Evolutionary conservation across 2,329 filamentous ascomycete genomes (phyloP).

Genomic region (Camillea tinctor): DNA sequence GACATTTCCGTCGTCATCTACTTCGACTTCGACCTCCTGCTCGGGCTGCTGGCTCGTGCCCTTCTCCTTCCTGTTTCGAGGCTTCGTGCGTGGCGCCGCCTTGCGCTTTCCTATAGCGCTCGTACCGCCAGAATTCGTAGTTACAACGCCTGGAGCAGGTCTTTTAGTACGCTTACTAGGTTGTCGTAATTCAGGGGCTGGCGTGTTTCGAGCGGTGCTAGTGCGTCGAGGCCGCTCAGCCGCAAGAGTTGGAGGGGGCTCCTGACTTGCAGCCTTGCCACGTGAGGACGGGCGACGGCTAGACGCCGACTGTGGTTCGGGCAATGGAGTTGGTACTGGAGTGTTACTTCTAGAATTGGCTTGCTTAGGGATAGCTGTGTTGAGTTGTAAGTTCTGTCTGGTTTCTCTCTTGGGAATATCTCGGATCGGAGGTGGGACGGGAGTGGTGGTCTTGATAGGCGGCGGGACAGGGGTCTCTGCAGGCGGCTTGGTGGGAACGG

Average conservation of each 20-base stretch:
- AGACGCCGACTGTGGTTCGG: slow-evolving; percentile 34
- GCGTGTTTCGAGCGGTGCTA: slow-evolving; percentile 58
- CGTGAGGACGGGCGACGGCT: slow-evolving; percentile 50
- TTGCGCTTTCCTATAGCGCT: slow-evolving; percentile 72
- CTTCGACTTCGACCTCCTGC: slow-evolving; percentile 54
- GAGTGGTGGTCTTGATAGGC: slow-evolving; percentile 35
- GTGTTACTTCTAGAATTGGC: slow-evolving; percentile 29
- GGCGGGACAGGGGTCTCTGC: slow-evolving; percentile 44
- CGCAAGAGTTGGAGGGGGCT: slow-evolving; percentile 48
- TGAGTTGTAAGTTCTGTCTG: slow-evolving; percentile 42
- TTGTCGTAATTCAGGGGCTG: slow-evolving; percentile 46
- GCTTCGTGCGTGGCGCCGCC: slow-evolving; percentile 66
- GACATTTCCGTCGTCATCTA: slow-evolving; percentile 65
- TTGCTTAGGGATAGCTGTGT: slow-evolving; percentile 30
- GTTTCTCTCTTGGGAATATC: slow-evolving; percentile 44
- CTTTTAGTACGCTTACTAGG: slow-evolving; percentile 62
- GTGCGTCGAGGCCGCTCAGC: slow-evolving; percentile 54
- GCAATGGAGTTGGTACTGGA: slow-evolving; percentile 35
- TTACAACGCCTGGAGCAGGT: slow-evolving; percentile 72
- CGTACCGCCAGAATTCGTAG: slow-evolving; percentile 58
- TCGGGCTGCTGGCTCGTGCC: slow-evolving; percentile 40
- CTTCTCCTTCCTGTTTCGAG: slow-evolving; percentile 42
- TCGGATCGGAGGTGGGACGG: slow-evolving; percentile 36
- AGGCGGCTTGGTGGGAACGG: slow-evolving; percentile 35
- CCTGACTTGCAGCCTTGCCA: slow-evolving; percentile 52